A percentile compares a stretch with the other conserved stretches of the same genome.
These are phyloP conservation scores for Epithele typhae DNA, from an alignment of 768 basidiomycete genomes.

Conservation along the genomic window DNA sequence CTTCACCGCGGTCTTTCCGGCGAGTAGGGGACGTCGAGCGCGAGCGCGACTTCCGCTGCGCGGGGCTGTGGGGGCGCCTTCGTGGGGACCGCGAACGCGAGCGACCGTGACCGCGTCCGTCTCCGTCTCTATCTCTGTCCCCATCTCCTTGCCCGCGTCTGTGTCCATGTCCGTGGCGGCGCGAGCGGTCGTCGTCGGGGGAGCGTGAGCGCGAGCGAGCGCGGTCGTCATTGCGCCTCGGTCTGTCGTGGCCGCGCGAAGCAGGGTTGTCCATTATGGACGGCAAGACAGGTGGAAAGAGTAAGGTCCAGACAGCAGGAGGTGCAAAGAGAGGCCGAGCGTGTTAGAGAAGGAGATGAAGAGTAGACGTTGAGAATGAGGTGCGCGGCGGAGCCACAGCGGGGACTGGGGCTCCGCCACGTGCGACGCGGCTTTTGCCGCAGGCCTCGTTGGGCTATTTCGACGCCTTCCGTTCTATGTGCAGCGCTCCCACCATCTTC, in stretches of 20 bases:
- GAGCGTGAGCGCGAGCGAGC: slow-evolving; percentile 1
- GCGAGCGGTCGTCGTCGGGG: neutral
- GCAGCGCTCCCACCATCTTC: too few relatives aligned
- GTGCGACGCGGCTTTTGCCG: too few relatives aligned
- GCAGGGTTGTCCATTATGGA: neutral
- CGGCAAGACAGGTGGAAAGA: too few relatives aligned
- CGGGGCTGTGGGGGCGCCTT: slow-evolving; percentile 3
- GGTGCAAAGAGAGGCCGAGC: too few relatives aligned
- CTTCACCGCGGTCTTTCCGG: neutral
- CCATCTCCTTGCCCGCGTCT: neutral
- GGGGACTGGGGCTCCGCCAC: too few relatives aligned
- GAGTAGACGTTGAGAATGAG: too few relatives aligned
- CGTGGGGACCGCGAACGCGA: slow-evolving; percentile 11
- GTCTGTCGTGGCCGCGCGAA: neutral
- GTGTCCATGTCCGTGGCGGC: slow-evolving; percentile 2
- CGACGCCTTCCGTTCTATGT: too few relatives aligned
- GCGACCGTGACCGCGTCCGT: neutral
- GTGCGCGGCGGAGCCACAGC: too few relatives aligned
- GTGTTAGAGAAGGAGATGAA: too few relatives aligned
- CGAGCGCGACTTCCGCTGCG: neutral
- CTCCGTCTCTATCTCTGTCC: slow-evolving; percentile 1
- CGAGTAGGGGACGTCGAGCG: slow-evolving; percentile 1
- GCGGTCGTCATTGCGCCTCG: neutral
- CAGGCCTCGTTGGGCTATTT: too few relatives aligned
- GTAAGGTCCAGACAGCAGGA: too few relatives aligned